Evolutionary conservation across 306 rosid species (phyloP).

Genomic region (Vicia sativa): DNA sequence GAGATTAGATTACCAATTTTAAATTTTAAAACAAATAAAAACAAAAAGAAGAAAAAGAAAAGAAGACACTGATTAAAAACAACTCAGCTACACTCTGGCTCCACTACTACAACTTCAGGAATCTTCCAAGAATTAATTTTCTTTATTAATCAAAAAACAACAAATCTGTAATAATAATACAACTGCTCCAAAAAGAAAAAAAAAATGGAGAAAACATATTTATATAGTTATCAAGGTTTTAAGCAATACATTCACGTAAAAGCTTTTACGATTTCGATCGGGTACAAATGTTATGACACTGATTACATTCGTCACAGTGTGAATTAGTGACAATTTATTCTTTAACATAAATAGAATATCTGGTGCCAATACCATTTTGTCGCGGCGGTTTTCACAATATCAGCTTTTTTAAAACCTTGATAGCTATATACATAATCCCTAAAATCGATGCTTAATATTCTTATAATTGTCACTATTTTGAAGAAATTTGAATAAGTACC

Average conservation of each 20-base stretch:
- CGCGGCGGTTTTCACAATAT: too few relatives aligned
- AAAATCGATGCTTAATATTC: constrained; percentile 10
- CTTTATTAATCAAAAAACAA: not conserved
- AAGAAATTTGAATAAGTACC: constrained; percentile 45
- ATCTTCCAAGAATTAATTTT: constrained; percentile 30
- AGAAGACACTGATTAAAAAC: not conserved
- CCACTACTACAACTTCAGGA: constrained; percentile 45
- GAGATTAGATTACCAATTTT: constrained; percentile 7
- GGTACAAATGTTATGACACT: too few relatives aligned
- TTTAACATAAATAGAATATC: too few relatives aligned
- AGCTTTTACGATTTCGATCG: too few relatives aligned
- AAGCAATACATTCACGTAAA: too few relatives aligned
- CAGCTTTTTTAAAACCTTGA: too few relatives aligned
- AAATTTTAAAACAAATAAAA: not conserved
- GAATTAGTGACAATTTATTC: too few relatives aligned
- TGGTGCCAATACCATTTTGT: too few relatives aligned
- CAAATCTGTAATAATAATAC: not conserved
- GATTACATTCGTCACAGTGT: too few relatives aligned
- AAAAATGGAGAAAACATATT: constrained; percentile 17
- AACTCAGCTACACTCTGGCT: constrained; percentile 36
- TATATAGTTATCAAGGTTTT: not conserved
- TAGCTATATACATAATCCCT: not conserved
- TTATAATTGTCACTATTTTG: constrained; percentile 8
- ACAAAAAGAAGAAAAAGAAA: constrained; percentile 2
- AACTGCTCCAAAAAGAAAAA: not conserved